Percentiles rank a stretch among this genome's conserved stretches.
Evolutionary conservation across 2,329 filamentous ascomycete genomes (phyloP).

Genomic region (Penicillium sp.): DNA sequence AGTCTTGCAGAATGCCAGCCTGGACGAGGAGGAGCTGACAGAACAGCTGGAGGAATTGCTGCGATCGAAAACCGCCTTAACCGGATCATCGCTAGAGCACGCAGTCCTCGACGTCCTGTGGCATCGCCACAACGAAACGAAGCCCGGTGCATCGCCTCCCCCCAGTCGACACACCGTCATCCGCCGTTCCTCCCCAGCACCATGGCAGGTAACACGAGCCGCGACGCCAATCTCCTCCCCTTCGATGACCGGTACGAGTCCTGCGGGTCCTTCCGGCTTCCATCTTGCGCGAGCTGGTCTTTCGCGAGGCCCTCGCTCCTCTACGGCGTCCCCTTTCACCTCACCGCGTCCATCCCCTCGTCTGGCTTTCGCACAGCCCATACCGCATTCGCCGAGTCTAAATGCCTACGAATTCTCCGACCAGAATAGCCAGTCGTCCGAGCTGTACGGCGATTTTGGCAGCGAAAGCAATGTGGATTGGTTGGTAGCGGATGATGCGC

Average conservation of each 20-base stretch:
- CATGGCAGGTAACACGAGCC: conserved; percentile 75
- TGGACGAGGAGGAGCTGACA: conserved; percentile 89
- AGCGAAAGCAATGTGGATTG: conserved; percentile 88
- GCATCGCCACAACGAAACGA: conserved; percentile 38
- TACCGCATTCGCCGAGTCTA: conserved; percentile 88
- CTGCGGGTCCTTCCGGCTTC: conserved; percentile 80
- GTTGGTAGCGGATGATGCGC: conserved; percentile 84
- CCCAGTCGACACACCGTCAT: conserved; percentile 82
- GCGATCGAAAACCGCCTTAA: conserved; percentile 68
- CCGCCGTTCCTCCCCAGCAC: conserved; percentile 84
- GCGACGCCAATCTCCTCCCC: conserved; percentile 81
- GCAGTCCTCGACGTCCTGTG: conserved; percentile 81
- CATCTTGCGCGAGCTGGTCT: conserved; percentile 68
- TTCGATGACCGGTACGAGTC: conserved; percentile 68
- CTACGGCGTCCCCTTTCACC: conserved; percentile 81
- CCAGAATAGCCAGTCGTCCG: conserved; percentile 65
- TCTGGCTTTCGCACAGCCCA: conserved; percentile 84
- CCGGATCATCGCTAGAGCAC: conserved; percentile 74
- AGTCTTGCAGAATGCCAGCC: conserved; percentile 69
- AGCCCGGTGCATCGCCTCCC: conserved; percentile 64
- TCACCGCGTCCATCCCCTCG: conserved; percentile 91
- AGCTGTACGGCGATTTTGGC: conserved; percentile 86
- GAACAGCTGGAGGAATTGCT: conserved; percentile 81
- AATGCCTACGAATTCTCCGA: conserved; percentile 97
- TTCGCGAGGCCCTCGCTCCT: conserved; percentile 69